These are phyloP conservation scores for Betula pendula DNA, from an alignment of 306 rosid genomes.

Conservation along the genomic window DNA sequence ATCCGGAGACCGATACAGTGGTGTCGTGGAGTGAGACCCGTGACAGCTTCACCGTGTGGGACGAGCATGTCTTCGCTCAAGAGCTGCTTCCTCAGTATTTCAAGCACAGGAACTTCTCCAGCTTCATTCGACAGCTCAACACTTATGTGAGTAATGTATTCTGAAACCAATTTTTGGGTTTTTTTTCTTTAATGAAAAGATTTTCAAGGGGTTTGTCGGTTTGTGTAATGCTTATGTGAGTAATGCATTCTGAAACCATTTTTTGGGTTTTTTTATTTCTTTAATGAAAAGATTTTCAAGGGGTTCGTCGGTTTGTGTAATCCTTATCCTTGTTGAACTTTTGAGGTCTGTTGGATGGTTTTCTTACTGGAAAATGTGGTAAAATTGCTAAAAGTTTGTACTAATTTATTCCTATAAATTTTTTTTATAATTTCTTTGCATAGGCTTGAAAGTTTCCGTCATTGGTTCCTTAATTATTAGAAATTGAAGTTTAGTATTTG, in stretches of 20 bases:
- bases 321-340: background rate
- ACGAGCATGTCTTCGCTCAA: constrained; percentile 69
- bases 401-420: too few relatives aligned
- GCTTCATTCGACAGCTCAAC: constrained; percentile 97
- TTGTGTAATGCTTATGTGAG: constrained; percentile 46
- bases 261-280: background rate
- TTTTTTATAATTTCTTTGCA: background rate
- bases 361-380: background rate
- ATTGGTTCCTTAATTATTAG: background rate
- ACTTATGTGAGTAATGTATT: constrained; percentile 58
- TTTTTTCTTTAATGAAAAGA: background rate
- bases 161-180: background rate
- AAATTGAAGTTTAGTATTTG: background rate
- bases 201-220: too few relatives aligned
- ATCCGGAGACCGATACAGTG: constrained; percentile 65
- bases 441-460: background rate
- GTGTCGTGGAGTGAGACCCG: constrained; percentile 74
- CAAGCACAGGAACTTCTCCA: constrained; percentile 90
- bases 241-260: background rate
- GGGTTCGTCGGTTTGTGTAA: too few relatives aligned
- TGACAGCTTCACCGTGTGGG: constrained; percentile 84
- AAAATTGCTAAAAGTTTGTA: background rate
- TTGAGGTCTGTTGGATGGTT: background rate
- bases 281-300: too few relatives aligned
- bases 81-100: constrained; percentile 71